Percentiles rank a stretch among this genome's conserved stretches.
These are phyloP conservation scores for Xylariomycetidae sp. DNA, from an alignment of 2,329 filamentous ascomycete species.

Conservation along the genomic window DNA sequence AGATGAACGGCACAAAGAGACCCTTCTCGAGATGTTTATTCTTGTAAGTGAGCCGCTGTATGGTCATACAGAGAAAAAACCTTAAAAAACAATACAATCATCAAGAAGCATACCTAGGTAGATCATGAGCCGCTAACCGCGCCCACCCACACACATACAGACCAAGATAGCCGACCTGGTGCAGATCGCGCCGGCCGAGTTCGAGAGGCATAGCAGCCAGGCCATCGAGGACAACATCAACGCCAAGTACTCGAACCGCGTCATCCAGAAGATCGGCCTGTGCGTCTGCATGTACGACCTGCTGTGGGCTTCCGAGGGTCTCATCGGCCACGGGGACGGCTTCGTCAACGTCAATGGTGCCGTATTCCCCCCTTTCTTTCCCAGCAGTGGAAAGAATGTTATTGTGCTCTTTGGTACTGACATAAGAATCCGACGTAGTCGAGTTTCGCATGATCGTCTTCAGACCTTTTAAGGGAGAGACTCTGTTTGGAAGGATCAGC, in stretches of 20 bases:
- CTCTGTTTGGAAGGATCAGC: slow-evolving; percentile 79
- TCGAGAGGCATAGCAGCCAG: slow-evolving; percentile 73
- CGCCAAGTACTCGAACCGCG: slow-evolving; percentile 87
- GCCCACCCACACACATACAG: slow-evolving; percentile 41
- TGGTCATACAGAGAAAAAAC: too few species aligned
- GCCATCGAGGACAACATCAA: slow-evolving; percentile 97
- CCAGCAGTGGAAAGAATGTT: background rate
- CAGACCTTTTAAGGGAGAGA: slow-evolving; percentile 91
- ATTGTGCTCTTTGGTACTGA: slow-evolving; percentile 2
- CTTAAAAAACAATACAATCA: too few species aligned
- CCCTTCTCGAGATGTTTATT: too few species aligned
- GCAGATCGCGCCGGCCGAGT: slow-evolving; percentile 85
- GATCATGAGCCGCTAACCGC: too few species aligned
- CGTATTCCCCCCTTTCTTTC: background rate
- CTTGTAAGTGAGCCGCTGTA: too few species aligned
- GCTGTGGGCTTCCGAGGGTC: slow-evolving; percentile 80
- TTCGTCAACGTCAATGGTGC: slow-evolving; percentile 90
- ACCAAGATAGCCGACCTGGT: slow-evolving; percentile 93
- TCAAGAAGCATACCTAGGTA: too few species aligned
- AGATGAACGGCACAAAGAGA: too few species aligned
- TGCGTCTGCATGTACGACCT: slow-evolving; percentile 93
- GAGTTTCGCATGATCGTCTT: slow-evolving; percentile 94
- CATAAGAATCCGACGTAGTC: slow-evolving; percentile 51
- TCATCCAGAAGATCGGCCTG: slow-evolving; percentile 89
- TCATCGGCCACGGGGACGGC: slow-evolving; percentile 89